phyloP scores from a whole-genome alignment of 179 eudicot species.

The Beta macrorhiza region DNA sequence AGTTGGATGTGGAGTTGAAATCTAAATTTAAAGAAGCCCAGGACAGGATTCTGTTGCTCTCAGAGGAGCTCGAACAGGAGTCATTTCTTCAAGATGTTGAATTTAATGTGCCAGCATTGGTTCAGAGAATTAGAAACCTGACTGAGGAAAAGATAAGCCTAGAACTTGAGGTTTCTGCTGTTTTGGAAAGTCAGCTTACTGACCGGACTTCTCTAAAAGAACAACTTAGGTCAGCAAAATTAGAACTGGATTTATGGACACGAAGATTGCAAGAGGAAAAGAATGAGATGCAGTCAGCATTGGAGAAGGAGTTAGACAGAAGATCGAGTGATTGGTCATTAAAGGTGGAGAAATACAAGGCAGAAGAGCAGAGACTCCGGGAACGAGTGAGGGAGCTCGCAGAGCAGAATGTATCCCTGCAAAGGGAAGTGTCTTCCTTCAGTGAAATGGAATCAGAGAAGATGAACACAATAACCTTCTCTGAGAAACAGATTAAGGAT shows the following conservation, averaged over 20 bases:
- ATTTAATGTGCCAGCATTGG: conserved; percentile 47
- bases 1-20: conserved; percentile 43
- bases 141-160: conserved; percentile 58
- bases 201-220: conserved; percentile 55
- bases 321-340: conserved; percentile 88
- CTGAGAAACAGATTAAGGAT: conserved; percentile 57
- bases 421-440: conserved; percentile 74
- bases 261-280: conserved; percentile 73
- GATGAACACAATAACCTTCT: conserved; percentile 34
- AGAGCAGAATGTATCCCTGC: conserved; percentile 87
- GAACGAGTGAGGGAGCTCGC: conserved; percentile 91
- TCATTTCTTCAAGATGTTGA: conserved; percentile 47
- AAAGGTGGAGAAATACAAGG: conserved; percentile 69
- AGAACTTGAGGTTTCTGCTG: conserved; percentile 61
- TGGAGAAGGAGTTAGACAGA: conserved; percentile 85
- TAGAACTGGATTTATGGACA: conserved; percentile 45
- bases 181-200: conserved; percentile 42
- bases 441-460: conserved; percentile 54
- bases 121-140: conserved; percentile 54
- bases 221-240: conserved; percentile 37
- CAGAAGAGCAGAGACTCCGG: conserved; percentile 84
- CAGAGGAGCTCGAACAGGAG: conserved; percentile 63
- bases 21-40: conserved; percentile 64
- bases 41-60: conserved; percentile 46
- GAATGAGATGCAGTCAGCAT: conserved; percentile 52